A percentile compares a stretch with the other conserved stretches of the same genome.
Evolutionary conservation across 768 basidiomycete species (phyloP).

Genomic region (Boletus subparvulus): DNA sequence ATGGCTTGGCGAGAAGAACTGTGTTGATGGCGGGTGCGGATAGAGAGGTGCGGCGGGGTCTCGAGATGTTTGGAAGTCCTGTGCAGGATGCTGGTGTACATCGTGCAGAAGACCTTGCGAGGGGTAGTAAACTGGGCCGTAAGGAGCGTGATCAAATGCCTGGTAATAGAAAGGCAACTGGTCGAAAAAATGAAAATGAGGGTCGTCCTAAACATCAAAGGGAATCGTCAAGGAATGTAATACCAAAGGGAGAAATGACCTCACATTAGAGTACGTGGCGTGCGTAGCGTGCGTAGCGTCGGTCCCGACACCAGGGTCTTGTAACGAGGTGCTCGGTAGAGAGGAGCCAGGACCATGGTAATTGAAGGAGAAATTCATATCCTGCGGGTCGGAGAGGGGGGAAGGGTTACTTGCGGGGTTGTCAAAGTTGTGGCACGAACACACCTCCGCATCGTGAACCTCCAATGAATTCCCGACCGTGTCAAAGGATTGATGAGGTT

Average conservation of each 20-base stretch:
- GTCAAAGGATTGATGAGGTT: slow-evolving; percentile 1
- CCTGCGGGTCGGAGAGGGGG: slow-evolving; percentile 9
- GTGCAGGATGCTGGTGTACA: not conserved
- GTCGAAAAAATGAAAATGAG: not conserved
- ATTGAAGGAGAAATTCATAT: not conserved
- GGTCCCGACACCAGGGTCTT: not conserved
- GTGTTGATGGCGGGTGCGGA: not conserved
- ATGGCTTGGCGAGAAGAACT: not conserved
- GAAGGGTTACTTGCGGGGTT: not conserved
- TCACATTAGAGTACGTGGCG: slow-evolving; percentile 11
- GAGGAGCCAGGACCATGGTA: not conserved
- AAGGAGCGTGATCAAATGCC: not conserved
- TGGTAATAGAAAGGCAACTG: not conserved
- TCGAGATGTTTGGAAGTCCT: slow-evolving; percentile 6
- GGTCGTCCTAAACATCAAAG: slow-evolving; percentile 5
- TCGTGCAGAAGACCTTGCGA: not conserved
- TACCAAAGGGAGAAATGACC: not conserved
- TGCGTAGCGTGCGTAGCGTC: slow-evolving; percentile 1
- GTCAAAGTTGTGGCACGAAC: slow-evolving; percentile 3
- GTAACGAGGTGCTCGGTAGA: not conserved
- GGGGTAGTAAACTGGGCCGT: not conserved
- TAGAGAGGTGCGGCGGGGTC: not conserved
- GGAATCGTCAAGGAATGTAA: not conserved
- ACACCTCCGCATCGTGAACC: slow-evolving; percentile 6
- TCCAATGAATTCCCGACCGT: not conserved